A percentile compares a stretch with the other conserved stretches of the same genome.
Evolutionary conservation across 2,329 filamentous ascomycete species (phyloP).

Genomic region (Colletotrichum simmondsii): DNA sequence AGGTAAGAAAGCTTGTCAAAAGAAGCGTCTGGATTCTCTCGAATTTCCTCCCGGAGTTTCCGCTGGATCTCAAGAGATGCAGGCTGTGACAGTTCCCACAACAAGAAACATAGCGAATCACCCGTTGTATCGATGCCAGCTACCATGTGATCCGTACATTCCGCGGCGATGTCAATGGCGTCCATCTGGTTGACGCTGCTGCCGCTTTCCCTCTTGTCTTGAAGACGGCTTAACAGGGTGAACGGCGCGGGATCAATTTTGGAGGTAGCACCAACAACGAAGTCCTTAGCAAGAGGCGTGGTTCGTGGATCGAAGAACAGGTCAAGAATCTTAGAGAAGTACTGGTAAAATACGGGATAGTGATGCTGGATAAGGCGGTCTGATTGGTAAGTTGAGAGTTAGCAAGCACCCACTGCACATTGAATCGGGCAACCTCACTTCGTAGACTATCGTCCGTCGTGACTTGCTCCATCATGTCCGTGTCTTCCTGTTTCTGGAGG

Average conservation of each 20-base stretch:
- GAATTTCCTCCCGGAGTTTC: constrained; percentile 63
- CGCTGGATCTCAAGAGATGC: constrained; percentile 61
- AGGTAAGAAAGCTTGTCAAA: constrained; percentile 67
- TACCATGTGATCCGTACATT: constrained; percentile 77
- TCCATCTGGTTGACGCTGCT: constrained; percentile 61
- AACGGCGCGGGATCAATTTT: constrained; percentile 60
- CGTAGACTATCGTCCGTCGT: constrained; percentile 75
- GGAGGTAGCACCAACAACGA: constrained; percentile 64
- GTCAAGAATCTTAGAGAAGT: constrained; percentile 58
- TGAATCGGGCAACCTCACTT: constrained; percentile 54
- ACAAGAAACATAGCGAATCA: constrained; percentile 75
- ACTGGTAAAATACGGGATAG: constrained; percentile 60
- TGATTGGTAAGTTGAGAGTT: constrained; percentile 45
- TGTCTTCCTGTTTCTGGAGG: constrained; percentile 63
- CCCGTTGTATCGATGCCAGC: constrained; percentile 79
- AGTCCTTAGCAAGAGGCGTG: constrained; percentile 67
- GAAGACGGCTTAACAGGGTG: constrained; percentile 68
- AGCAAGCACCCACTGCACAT: not conserved
- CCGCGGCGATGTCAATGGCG: constrained; percentile 70
- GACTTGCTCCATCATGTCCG: constrained; percentile 74
- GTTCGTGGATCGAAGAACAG: constrained; percentile 65
- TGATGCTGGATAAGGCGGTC: constrained; percentile 70
- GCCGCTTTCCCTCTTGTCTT: constrained; percentile 54
- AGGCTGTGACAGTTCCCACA: constrained; percentile 76
- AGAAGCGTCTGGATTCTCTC: constrained; percentile 46